A percentile compares a stretch with the other conserved stretches of the same genome.
These are phyloP conservation scores for Ophiostoma australiae DNA, from an alignment of 2,329 filamentous ascomycete species.

Conservation along the genomic window DNA sequence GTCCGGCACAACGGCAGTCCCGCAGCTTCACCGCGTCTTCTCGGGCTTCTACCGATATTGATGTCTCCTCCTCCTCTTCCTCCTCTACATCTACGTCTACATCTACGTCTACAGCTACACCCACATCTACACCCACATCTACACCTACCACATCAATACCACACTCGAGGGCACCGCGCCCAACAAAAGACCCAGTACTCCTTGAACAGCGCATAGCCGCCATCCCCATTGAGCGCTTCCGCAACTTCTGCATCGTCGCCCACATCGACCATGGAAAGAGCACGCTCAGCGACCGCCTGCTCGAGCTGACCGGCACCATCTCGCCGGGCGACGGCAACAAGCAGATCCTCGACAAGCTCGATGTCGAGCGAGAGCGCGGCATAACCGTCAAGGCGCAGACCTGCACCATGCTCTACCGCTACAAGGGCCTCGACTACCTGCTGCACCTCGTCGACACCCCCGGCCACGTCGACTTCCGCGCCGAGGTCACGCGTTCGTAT, in stretches of 20 bases:
- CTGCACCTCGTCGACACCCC: slow-evolving; percentile 95
- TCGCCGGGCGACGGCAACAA: slow-evolving; percentile 75
- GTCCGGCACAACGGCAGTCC: background rate
- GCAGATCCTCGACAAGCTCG: slow-evolving; percentile 93
- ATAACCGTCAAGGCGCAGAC: slow-evolving; percentile 99
- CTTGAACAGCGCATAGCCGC: slow-evolving; percentile 60
- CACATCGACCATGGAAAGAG: slow-evolving; percentile 99
- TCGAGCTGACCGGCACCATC: slow-evolving; percentile 94
- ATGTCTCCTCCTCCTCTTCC: background rate
- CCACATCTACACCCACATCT: background rate
- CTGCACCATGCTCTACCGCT: slow-evolving; percentile 92
- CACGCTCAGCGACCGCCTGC: slow-evolving; percentile 83
- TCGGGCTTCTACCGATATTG: background rate
- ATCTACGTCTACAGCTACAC: background rate
- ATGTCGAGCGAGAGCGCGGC: slow-evolving; percentile 90
- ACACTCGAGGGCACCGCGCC: background rate
- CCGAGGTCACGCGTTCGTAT: slow-evolving; percentile 92
- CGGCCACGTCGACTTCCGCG: slow-evolving; percentile 94
- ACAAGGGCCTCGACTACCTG: slow-evolving; percentile 81
- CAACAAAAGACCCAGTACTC: slow-evolving; percentile 14
- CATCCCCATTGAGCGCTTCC: slow-evolving; percentile 73
- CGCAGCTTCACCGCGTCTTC: background rate
- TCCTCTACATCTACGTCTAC: background rate
- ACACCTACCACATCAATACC: background rate
- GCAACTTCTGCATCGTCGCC: slow-evolving; percentile 98